Evolutionary conservation across 2,329 filamentous ascomycete species (phyloP), one percentile per base, ranked within the genome.

Genomic region (Didymella pinodella): DNA sequence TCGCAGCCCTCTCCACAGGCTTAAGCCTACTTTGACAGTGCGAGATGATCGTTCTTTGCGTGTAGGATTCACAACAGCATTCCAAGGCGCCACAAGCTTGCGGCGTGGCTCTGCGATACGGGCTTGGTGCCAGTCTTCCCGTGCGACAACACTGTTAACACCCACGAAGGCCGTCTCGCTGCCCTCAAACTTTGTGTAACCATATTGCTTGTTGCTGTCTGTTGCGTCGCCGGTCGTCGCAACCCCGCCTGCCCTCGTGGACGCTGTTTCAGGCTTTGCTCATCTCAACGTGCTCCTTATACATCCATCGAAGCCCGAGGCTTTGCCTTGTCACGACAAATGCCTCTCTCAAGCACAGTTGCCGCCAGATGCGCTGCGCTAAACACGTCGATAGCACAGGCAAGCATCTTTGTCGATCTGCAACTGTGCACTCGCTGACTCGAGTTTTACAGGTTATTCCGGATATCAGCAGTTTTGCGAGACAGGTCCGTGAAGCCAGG

Each of bases 291-390:
- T 54, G 50, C 50, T 59, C 41, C 43, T 36, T 49, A 36, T 54
- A 43, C 50, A 54, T 51, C 50, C 28, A 43, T 34, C 32, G 50
- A 59, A 54, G 50, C 50, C 32, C 36, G 20, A 43, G 28, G 41
- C 47, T 12, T 59, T 36, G 41, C n/a, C 31, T 41, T 47, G 36
- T 51, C 48, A 49, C 62, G 36, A 57, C 63, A 61, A 52, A 74
- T 74, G 72, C 51, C 67, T 54, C 65, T 58, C 49, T 54, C 63
- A 44, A 74, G 66, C 60, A 74, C 68, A 20, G 54, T 75, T 52
- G 72, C 71, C 41, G 72, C 73, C 46, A 68, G 73, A 64, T 75
- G 73, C 61, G 71, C 71, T 54, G 70, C 71, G 22, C 59, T 75
- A 60, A 67, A 69, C 53, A 69, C 66, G 49, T 70, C 66, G 10